These are phyloP conservation scores for barley (Hordeum vulgare) DNA, from an alignment of 176 grass and related monocot species.

Conservation along the genomic window MorexV3_pseudomolecules_assembly NC_058519.1:446874153-446874652, in stretches of 20 bases:
- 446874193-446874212: constrained; percentile 45
- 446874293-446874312: constrained; percentile 14
- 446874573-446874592: neutral
- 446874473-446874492: neutral
- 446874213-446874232: constrained; percentile 17
- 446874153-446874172: constrained; percentile 1
- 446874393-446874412: constrained; percentile 3
- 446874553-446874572: constrained; percentile 18
- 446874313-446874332: too few species aligned
- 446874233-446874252: constrained; percentile 5
- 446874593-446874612: constrained; percentile 5
- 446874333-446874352: neutral
- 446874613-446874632: constrained; percentile 16
- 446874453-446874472: neutral
- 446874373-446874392: too few species aligned
- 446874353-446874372: too few species aligned
- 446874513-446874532: constrained; percentile 17
- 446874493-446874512: neutral
- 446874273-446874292: constrained; percentile 28
- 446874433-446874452: neutral
- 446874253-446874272: neutral
- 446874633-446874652: constrained; percentile 37
- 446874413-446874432: neutral
- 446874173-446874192: constrained; percentile 41
- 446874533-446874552: neutral